These are phyloP conservation scores for Musa itinerans DNA, from an alignment of 176 grass and related monocot species.

Conservation along the genomic window DNA sequence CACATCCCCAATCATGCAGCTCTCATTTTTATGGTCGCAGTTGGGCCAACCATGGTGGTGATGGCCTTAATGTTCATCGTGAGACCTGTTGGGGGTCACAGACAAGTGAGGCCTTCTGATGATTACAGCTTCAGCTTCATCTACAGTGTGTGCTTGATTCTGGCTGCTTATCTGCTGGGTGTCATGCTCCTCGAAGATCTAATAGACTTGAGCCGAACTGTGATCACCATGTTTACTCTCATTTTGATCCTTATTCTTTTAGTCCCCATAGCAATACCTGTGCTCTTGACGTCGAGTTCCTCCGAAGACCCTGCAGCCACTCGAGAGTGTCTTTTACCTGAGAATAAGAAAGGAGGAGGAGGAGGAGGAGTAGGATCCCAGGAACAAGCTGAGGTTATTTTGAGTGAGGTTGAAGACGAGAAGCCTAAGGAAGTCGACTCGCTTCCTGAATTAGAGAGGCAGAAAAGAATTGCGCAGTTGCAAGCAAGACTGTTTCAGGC, in stretches of 20 bases:
- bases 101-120: background rate
- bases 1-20: background rate
- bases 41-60: background rate
- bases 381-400: constrained; percentile 2
- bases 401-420: constrained; percentile 7
- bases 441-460: constrained; percentile 6
- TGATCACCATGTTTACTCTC: background rate
- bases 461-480: constrained; percentile 6
- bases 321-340: background rate
- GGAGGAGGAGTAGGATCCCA: background rate
- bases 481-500: constrained; percentile 7
- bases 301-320: background rate
- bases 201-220: background rate
- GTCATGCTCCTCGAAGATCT: constrained; percentile 12
- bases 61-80: constrained; percentile 8
- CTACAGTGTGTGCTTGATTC: background rate
- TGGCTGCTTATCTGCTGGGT: constrained; percentile 4
- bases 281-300: background rate
- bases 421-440: constrained; percentile 9
- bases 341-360: background rate
- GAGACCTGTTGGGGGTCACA: constrained; percentile 1
- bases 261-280: background rate
- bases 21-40: constrained; percentile 10
- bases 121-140: background rate
- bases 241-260: background rate